Base-by-base conservation (phyloP, 108 stramenopile species). In the Conticribra guillardii region DNA sequence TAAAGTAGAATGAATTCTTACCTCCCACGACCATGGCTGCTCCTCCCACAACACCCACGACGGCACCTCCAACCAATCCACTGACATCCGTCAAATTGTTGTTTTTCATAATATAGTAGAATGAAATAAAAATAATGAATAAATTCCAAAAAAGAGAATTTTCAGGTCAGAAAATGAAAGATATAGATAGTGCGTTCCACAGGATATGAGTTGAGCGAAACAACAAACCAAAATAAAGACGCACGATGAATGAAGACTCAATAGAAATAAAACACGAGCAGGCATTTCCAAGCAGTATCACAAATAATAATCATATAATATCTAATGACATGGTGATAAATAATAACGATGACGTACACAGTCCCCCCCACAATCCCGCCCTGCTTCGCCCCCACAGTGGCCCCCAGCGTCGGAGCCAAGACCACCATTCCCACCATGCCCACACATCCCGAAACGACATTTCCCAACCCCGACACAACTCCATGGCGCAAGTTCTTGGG, bases 341-440 rank as follows among this genome's bases (percentile, higher is more conserved):
- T 64, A 14, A 60, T 55, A 4, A 73, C 64, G 33, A 87, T 9
- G 70, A 52, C 81, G 61, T 18, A 74, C 74, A 74, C 67, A 14
- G 69, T 70, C 17, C 76, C 76, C 0, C 76, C 76, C 1, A 78
- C 2, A 27, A 74, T 69, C 3, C 82, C 79, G 34, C 73, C 74
- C 8, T 76, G 69, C 54, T 60, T 60, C 21, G 69, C 63, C 2
- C 76, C 76, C 0, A 48, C 45, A 0, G 33, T 49, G 22, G 54
- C 9, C 9, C 76, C 76, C 19, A 65, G 15, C 0, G 64, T 53
- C 9, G 92, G 92, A 5, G 83, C 80, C 15, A 90, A 22, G 0
- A 93, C 86, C 0, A 83, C 80, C 15, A 90, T 53, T 28, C 92
- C 92, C 2, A 80, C 87, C n/a, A 72, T 86, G 27, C 92, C 92